phyloP scores from a whole-genome alignment of 495 filamentous ascomycete genomes.

The Cryomyces minteri region DNA sequence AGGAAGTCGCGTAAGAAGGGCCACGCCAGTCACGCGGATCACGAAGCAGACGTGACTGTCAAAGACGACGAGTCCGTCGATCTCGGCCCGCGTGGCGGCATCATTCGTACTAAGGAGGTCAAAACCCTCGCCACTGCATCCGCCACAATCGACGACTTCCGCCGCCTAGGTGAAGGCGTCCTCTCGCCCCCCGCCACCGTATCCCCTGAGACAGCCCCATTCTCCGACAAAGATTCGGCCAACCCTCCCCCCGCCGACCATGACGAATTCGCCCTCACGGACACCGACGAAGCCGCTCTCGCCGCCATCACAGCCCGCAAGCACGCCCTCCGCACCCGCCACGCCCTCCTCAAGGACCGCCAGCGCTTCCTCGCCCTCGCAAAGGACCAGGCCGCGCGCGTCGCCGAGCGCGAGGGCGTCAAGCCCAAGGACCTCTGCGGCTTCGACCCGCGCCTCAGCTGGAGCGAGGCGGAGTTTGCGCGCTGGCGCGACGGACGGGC shows the following conservation, averaged over 20 bases:
- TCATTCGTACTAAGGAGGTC: constrained; percentile 37
- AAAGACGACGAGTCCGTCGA: constrained; percentile 19
- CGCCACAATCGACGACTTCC: constrained; percentile 32
- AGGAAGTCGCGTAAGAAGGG: constrained; percentile 6
- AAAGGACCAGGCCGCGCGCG: constrained; percentile 13
- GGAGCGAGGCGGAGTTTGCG: constrained; percentile 42
- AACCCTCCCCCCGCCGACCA: neutral
- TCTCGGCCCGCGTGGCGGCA: constrained; percentile 35
- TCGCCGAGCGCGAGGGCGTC: constrained; percentile 16
- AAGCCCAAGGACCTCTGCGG: constrained; percentile 44
- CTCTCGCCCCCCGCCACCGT: constrained; percentile 21
- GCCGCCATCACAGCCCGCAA: constrained; percentile 11
- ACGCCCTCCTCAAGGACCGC: constrained; percentile 18
- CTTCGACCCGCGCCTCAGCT: constrained; percentile 39
- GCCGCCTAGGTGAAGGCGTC: constrained; percentile 32
- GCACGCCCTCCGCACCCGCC: constrained; percentile 9
- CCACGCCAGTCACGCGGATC: too few species aligned
- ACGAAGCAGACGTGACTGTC: neutral
- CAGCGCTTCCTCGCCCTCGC: constrained; percentile 19
- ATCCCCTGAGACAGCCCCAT: constrained; percentile 9
- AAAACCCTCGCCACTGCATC: constrained; percentile 31
- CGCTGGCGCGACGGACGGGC: constrained; percentile 14
- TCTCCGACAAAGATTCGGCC: constrained; percentile 1
- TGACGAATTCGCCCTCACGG: constrained; percentile 6
- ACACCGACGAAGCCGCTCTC: constrained; percentile 11